Evolutionary conservation across 805 yeast species (phyloP), one percentile per base, ranked within the genome.

Genomic region (Vanderwaltozyma verrucispora): DNA sequence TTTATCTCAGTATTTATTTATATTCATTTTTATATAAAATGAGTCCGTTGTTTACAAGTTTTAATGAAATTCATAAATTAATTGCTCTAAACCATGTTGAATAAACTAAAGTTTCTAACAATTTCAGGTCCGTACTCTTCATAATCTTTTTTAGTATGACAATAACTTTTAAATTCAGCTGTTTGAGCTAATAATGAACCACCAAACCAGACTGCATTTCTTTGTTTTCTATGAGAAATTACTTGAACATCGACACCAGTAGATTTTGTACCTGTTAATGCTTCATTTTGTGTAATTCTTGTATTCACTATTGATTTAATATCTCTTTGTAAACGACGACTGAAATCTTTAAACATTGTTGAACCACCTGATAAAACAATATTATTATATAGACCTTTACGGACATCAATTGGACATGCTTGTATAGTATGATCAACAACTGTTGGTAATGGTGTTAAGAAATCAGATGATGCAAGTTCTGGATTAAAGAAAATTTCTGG

Each of bases 191-290:
- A 71, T 49, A 92, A 68, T 16, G 95, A 83, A 49, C 99, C 99
- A 51, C 99, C 99, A 59, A 89, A 92, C 99, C 99, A 92, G 41
- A 92, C 99, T 3, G 99, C 99, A 56, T 92, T 86, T 61, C 96
- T 76, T 68, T 92, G 99, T 65, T 92, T 83, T 69, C 89, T 87
- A 67, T 92, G 99, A 21, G 94, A 77, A 48, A 92, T 88, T 44
- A 92, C 99, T 65, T 85, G 94, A 39, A 92, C 99, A 40, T 87
- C 94, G 36, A 92, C 94, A 60, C 99, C 99, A 23, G 94, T 81
- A 19, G 94, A 79, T 57, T 77, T 82, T 13, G 76, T 67, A 28
- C 78, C 78, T 51, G 87, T 76, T 42, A 79, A 66, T 51, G 69
- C 68, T 64, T 92, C 98, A 58, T 88, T 80, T 42, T 71, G 70